Evolutionary conservation across 140 eudicot species (phyloP).

Genomic region (Ambrosia hybrid): DNA sequence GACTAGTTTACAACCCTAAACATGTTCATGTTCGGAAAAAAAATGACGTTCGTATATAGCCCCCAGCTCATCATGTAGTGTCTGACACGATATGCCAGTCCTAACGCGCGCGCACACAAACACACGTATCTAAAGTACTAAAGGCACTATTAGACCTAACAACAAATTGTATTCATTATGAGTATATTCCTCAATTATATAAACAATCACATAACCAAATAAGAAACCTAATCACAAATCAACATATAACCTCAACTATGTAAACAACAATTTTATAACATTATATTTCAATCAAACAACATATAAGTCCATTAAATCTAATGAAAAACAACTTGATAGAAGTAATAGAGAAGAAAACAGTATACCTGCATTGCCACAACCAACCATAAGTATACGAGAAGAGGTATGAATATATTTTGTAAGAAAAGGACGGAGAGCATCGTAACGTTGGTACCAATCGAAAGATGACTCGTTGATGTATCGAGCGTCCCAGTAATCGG

Average conservation of each 20-base stretch:
- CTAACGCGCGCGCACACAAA: no score
- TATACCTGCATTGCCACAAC: conserved; percentile 99
- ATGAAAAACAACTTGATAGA: neutral
- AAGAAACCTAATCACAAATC: conserved; percentile 1
- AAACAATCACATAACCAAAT: neutral
- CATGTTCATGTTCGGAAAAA: no score
- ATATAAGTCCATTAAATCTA: neutral
- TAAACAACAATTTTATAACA: neutral
- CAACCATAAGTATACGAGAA: conserved; percentile 86
- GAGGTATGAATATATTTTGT: conserved; percentile 57
- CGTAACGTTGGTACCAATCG: conserved; percentile 95
- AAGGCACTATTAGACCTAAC: no score
- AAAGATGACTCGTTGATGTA: conserved; percentile 77
- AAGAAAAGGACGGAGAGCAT: conserved; percentile 85
- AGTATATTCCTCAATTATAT: neutral
- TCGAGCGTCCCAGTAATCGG: conserved; percentile 91
- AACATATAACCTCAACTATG: neutral
- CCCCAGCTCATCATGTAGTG: no score
- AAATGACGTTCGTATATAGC: no score
- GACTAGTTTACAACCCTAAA: no score
- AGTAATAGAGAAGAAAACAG: neutral
- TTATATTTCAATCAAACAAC: neutral
- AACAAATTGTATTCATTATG: conserved; percentile 1
- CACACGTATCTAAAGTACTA: neutral
- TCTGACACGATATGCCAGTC: no score